These are phyloP conservation scores for Fomitopsis palustris DNA, from an alignment of 1,284 basidiomycete species.

Conservation along the genomic window DNA sequence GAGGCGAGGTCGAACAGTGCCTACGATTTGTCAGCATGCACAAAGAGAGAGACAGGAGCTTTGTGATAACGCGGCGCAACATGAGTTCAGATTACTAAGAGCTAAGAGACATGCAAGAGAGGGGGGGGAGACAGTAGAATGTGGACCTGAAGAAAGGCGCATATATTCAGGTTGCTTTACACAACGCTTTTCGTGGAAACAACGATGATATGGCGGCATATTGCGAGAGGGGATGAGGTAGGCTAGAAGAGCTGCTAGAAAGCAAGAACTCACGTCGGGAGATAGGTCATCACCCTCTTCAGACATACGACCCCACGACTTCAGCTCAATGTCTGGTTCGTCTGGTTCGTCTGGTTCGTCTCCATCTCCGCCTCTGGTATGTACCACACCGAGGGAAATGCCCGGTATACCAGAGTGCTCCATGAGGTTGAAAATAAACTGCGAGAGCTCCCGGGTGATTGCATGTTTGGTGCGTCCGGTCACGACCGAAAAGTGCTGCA, in stretches of 20 bases:
- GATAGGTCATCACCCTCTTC: slow-evolving; percentile 31
- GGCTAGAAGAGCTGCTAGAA: not conserved
- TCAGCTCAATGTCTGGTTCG: slow-evolving; percentile 17
- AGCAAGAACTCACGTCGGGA: slow-evolving; percentile 22
- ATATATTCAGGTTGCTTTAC: not conserved
- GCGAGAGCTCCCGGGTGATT: slow-evolving; percentile 20
- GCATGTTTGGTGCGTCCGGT: slow-evolving; percentile 1
- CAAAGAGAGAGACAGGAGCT: not conserved
- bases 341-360: too few species aligned
- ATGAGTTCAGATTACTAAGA: too few species aligned
- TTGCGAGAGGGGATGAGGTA: too few species aligned
- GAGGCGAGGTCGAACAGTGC: slow-evolving; percentile 40
- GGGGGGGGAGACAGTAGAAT: too few species aligned
- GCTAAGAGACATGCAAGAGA: not conserved
- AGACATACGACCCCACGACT: slow-evolving; percentile 24
- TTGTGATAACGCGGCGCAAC: too few species aligned
- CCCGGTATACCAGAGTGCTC: slow-evolving; percentile 20
- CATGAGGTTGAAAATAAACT: slow-evolving; percentile 14
- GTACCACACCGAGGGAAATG: slow-evolving; percentile 23
- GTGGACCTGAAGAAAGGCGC: not conserved
- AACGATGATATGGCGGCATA: too few species aligned
- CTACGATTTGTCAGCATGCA: slow-evolving; percentile 18
- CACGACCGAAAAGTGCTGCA: not conserved
- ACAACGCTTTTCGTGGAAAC: too few species aligned
- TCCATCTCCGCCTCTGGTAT: slow-evolving; percentile 6